These are phyloP conservation scores for Vitis riparia DNA, from an alignment of 164 flowering plant species.

Conservation along the genomic window DNA sequence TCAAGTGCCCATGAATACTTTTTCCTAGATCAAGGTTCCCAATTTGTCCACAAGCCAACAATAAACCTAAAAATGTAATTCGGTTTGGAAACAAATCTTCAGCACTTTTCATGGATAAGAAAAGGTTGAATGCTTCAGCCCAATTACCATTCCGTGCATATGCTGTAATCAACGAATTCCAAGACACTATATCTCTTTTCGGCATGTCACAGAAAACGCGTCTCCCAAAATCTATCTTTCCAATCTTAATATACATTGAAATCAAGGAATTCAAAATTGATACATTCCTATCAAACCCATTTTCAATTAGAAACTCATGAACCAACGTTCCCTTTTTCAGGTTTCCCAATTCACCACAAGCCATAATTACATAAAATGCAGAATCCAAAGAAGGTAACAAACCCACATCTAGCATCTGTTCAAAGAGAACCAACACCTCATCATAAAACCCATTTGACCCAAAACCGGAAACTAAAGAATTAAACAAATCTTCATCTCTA, in stretches of 20 bases:
- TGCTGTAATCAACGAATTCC: constrained; percentile 40
- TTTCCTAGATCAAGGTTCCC: too few relatives aligned
- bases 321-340: constrained; percentile 21
- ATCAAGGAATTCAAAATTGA: constrained; percentile 12
- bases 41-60: too few relatives aligned
- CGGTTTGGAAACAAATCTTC: constrained; percentile 23
- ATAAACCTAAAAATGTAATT: constrained; percentile 21
- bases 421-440: constrained; percentile 22
- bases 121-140: constrained; percentile 29
- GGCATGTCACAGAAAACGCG: constrained; percentile 27
- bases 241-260: constrained; percentile 34
- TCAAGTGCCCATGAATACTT: too few relatives aligned
- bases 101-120: constrained; percentile 23
- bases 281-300: constrained; percentile 19
- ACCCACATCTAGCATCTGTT: constrained; percentile 19
- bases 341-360: constrained; percentile 31
- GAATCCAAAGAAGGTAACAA: constrained; percentile 16
- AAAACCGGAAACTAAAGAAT: constrained; percentile 24
- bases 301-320: constrained; percentile 21
- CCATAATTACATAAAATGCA: constrained; percentile 6
- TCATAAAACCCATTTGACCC: constrained; percentile 6
- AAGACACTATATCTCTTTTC: constrained; percentile 37
- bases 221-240: constrained; percentile 29
- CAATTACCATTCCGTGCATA: constrained; percentile 32
- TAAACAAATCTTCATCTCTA: constrained; percentile 21